Evolutionary conservation across 805 yeast species (phyloP).

Genomic region (Lachancea kluyveri): DNA sequence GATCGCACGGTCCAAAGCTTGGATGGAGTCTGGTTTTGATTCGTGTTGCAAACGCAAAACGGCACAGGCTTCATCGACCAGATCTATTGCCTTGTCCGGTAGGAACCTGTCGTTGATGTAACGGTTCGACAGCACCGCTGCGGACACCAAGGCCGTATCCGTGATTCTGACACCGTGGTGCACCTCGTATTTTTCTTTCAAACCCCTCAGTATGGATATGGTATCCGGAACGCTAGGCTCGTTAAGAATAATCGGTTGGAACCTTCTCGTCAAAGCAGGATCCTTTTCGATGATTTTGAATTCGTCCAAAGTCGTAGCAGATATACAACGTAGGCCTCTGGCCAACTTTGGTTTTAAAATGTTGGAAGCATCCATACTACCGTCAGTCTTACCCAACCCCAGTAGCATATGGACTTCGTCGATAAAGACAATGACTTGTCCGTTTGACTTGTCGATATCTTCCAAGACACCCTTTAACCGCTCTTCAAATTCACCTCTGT

Average conservation of each 20-base stretch:
- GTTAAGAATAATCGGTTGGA: conserved; percentile 77
- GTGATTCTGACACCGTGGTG: conserved; percentile 96
- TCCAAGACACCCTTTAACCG: conserved; percentile 73
- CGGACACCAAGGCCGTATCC: conserved; percentile 89
- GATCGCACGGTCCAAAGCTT: conserved; percentile 77
- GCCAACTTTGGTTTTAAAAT: conserved; percentile 90
- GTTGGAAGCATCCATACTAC: conserved; percentile 93
- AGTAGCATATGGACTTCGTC: conserved; percentile 87
- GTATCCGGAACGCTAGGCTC: conserved; percentile 92
- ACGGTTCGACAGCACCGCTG: conserved; percentile 83
- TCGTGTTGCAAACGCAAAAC: conserved; percentile 92
- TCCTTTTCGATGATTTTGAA: conserved; percentile 94
- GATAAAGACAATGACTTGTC: conserved; percentile 72
- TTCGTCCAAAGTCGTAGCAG: conserved; percentile 95
- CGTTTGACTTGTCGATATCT: conserved; percentile 75
- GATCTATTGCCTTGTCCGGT: conserved; percentile 95
- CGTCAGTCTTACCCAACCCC: conserved; percentile 91
- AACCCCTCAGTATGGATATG: conserved; percentile 84
- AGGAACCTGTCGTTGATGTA: conserved; percentile 86
- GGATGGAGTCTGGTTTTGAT: conserved; percentile 92
- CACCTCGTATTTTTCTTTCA: conserved; percentile 90
- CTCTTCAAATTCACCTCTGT: conserved; percentile 93
- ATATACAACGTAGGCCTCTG: conserved; percentile 90
- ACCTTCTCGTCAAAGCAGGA: conserved; percentile 90
- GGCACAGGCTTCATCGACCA: conserved; percentile 96